A percentile compares a stretch with the other conserved stretches of the same genome.
Evolutionary conservation across 495 filamentous ascomycete genomes (phyloP).

Genomic region (Xylaria intraflava): DNA sequence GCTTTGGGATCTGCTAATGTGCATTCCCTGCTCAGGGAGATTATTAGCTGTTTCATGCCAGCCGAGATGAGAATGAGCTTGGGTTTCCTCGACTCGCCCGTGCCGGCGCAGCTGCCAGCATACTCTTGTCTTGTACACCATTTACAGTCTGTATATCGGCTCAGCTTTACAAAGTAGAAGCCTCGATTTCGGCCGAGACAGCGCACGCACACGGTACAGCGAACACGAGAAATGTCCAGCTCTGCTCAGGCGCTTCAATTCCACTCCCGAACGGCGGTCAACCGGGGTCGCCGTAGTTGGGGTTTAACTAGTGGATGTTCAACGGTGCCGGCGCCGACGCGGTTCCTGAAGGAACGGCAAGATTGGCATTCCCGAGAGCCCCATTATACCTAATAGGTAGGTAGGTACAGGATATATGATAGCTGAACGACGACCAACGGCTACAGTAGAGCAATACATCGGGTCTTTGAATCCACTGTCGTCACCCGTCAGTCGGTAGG

Average conservation of each 20-base stretch:
- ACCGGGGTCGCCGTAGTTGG: neutral
- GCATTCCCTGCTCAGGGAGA: too few species aligned
- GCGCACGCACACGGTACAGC: too few species aligned
- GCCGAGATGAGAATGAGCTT: too few species aligned
- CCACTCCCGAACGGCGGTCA: neutral
- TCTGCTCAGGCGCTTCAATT: conserved; percentile 1
- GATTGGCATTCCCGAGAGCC: neutral
- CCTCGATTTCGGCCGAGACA: neutral
- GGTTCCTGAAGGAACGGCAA: conserved; percentile 1
- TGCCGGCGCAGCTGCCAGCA: too few species aligned
- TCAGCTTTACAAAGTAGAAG: neutral
- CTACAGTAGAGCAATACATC: too few species aligned
- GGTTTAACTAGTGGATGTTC: neutral
- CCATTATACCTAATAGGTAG: neutral
- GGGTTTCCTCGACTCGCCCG: too few species aligned
- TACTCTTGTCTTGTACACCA: too few species aligned
- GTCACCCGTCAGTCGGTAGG: neutral
- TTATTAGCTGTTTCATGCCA: too few species aligned
- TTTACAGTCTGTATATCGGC: too few species aligned
- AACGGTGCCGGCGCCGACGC: conserved; percentile 5
- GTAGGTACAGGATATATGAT: neutral
- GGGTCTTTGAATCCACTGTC: too few species aligned
- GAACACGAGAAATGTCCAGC: neutral
- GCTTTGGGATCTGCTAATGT: neutral
- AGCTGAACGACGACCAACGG: too few species aligned